Evolutionary conservation across 352 stramenopile genomes (phyloP).

Genomic region (Phytopythium montanum): DNA sequence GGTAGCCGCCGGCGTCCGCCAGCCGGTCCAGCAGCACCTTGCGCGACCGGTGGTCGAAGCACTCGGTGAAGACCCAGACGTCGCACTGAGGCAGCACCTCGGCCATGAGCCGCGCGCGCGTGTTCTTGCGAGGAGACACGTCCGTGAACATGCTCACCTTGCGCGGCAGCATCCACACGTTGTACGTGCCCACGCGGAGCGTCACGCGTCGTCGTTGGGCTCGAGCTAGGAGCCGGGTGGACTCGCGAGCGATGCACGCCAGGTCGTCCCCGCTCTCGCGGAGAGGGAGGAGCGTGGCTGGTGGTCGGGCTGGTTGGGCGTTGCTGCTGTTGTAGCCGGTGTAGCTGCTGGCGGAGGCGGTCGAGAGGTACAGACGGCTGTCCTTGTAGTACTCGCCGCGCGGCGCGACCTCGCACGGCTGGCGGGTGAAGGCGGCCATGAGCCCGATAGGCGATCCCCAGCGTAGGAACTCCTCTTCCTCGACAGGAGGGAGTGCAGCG

Average conservation of each 20-base stretch:
- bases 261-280: slow-evolving; percentile 60
- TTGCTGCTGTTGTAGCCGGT: too few species aligned
- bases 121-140: slow-evolving; percentile 75
- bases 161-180: slow-evolving; percentile 82
- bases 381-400: slow-evolving; percentile 75
- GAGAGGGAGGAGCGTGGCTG: slow-evolving; percentile 60
- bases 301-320: background rate
- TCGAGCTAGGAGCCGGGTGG: slow-evolving; percentile 54
- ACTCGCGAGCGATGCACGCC: slow-evolving; percentile 68
- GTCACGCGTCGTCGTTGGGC: slow-evolving; percentile 52
- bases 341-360: slow-evolving; percentile 1
- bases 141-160: slow-evolving; percentile 72
- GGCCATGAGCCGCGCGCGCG: slow-evolving; percentile 60
- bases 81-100: slow-evolving; percentile 64
- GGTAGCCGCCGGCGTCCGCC: slow-evolving; percentile 48
- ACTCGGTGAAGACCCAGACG: slow-evolving; percentile 76
- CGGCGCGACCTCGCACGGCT: slow-evolving; percentile 52
- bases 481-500: background rate
- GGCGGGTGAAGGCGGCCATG: slow-evolving; percentile 48
- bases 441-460: slow-evolving; percentile 66
- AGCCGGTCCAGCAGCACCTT: slow-evolving; percentile 62
- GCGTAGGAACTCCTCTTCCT: slow-evolving; percentile 36
- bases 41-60: slow-evolving; percentile 72
- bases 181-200: slow-evolving; percentile 69
- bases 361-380: slow-evolving; percentile 69